A percentile compares a stretch with the other conserved stretches of the same genome.
phyloP scores from a whole-genome alignment of 2,329 filamentous ascomycete genomes.

The Immersiporthe knoxdaviesiana region DNA sequence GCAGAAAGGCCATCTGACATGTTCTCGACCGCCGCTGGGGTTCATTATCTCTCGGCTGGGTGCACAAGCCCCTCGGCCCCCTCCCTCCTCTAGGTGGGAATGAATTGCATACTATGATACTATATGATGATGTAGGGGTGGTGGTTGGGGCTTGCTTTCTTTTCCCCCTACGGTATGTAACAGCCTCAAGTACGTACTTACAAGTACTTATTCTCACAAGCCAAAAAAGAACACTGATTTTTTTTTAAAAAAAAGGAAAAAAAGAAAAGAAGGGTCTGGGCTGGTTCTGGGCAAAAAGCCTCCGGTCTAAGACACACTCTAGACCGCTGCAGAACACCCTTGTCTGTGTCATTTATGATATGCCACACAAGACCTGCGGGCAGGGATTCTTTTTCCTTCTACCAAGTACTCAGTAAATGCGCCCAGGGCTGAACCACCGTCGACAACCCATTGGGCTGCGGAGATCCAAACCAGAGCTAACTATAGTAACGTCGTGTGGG shows the following conservation, averaged over 20 bases:
- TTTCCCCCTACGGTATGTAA: neutral
- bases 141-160: neutral
- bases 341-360: conserved; percentile 8
- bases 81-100: no score
- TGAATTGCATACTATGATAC: no score
- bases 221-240: no score
- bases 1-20: neutral
- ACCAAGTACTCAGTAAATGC: no score
- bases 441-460: neutral
- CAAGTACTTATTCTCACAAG: neutral
- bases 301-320: conserved; percentile 21
- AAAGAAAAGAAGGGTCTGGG: neutral
- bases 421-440: neutral
- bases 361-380: neutral
- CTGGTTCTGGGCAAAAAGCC: conserved; percentile 8
- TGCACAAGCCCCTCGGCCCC: no score
- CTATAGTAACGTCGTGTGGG: neutral
- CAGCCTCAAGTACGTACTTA: no score
- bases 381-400: neutral
- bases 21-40: neutral
- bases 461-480: neutral
- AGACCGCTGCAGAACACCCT: conserved; percentile 26
- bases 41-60: neutral
- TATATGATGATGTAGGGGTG: neutral
- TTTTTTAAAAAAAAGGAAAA: no score